Percentiles rank a stretch among this genome's conserved stretches.
Conservation (phyloP, 768 basidiomycete species). For the Podaxis carcinomalis region DNA sequence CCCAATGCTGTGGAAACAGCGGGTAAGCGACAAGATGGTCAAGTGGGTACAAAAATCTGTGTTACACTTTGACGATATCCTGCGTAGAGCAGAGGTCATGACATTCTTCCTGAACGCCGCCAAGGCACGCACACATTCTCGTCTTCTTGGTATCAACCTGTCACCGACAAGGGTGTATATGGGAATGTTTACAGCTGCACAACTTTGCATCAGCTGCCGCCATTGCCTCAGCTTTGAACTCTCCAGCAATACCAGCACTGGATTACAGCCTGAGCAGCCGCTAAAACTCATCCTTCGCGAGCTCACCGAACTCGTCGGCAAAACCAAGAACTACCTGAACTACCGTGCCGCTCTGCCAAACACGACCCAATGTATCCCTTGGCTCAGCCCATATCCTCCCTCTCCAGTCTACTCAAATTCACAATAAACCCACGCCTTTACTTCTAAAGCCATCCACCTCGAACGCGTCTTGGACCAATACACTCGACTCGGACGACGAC, state of each 20-base stretch:
- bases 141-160: not conserved
- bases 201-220: constrained; percentile 42
- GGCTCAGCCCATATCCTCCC: constrained; percentile 28
- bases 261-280: constrained; percentile 23
- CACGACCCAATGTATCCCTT: constrained; percentile 30
- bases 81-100: constrained; percentile 32
- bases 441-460: constrained; percentile 32
- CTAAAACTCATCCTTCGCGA: constrained; percentile 26
- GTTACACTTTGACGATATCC: constrained; percentile 32
- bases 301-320: constrained; percentile 29
- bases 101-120: constrained; percentile 43
- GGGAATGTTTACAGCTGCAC: constrained; percentile 40
- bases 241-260: constrained; percentile 32
- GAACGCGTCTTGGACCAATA: constrained; percentile 25
- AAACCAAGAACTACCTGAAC: constrained; percentile 28
- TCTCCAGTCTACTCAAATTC: not conserved
- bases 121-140: constrained; percentile 21
- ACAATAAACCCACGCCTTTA: not conserved
- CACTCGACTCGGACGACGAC: constrained; percentile 27
- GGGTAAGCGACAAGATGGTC: constrained; percentile 34
- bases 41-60: constrained; percentile 38
- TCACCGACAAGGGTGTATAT: not conserved
- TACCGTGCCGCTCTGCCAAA: constrained; percentile 32
- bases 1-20: constrained; percentile 30
- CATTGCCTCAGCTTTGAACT: constrained; percentile 38